Percentiles rank a stretch among this genome's conserved stretches.
Conservation (phyloP, 1,139 yeast species). For the Suhomyces taliae region DNA sequence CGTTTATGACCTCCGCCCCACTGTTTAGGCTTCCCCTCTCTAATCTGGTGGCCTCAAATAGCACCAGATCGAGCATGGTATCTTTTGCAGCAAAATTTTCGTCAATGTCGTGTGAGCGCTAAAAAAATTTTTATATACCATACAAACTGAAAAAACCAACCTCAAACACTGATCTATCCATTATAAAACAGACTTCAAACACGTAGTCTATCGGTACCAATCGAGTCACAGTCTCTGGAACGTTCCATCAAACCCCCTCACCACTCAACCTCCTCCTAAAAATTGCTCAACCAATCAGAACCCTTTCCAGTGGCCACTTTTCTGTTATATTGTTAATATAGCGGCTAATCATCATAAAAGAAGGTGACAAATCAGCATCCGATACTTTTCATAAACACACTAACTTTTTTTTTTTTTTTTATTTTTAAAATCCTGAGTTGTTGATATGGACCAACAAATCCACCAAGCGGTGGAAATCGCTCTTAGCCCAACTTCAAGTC, state of each 20-base stretch:
- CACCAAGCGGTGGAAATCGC: slow-evolving; percentile 94
- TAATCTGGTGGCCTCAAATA: not conserved
- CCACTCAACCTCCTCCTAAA: not conserved
- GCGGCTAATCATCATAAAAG: not conserved
- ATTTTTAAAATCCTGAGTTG: not conserved
- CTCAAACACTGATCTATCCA: not conserved
- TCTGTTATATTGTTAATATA: too few species aligned
- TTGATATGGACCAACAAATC: slow-evolving; percentile 74
- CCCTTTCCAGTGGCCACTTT: not conserved
- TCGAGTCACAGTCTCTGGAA: not conserved
- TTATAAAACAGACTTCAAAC: not conserved
- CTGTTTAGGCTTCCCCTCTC: not conserved
- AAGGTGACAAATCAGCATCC: not conserved
- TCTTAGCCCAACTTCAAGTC: slow-evolving; percentile 73
- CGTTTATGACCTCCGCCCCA: not conserved
- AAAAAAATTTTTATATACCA: slow-evolving; percentile 8
- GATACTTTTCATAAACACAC: not conserved
- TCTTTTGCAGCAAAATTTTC: slow-evolving; percentile 10
- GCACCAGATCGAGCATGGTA: not conserved
- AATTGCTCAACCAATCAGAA: not conserved
- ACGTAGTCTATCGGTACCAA: not conserved
- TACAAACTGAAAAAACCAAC: not conserved
- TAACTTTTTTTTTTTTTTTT: too few species aligned
- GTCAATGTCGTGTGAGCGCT: slow-evolving; percentile 11
- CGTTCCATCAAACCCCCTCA: not conserved